phyloP scores from a whole-genome alignment of 2,329 filamentous ascomycete genomes.

The Scytalidium sp. region DNA sequence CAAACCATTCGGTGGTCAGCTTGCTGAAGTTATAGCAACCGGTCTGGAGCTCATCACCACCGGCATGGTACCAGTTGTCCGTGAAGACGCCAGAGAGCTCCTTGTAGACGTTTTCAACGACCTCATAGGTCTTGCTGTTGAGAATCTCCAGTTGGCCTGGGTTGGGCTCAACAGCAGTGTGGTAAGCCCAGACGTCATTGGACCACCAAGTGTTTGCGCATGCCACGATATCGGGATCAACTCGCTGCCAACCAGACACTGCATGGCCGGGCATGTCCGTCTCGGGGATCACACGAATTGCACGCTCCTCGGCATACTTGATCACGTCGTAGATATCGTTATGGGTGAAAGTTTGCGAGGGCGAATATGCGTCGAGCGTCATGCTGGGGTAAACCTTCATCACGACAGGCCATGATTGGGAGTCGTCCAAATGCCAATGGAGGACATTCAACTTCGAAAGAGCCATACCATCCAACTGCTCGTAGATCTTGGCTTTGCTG shows the following conservation, averaged over 20 bases:
- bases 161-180: constrained; percentile 59
- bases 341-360: constrained; percentile 62
- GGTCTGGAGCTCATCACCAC: constrained; percentile 70
- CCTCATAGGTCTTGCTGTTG: constrained; percentile 65
- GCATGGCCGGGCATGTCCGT: constrained; percentile 80
- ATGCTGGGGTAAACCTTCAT: constrained; percentile 71
- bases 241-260: constrained; percentile 54
- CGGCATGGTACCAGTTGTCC: constrained; percentile 78
- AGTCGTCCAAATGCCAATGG: constrained; percentile 77
- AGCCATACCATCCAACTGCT: constrained; percentile 70
- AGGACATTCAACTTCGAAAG: constrained; percentile 81
- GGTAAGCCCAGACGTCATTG: constrained; percentile 55
- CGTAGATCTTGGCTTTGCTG: constrained; percentile 64
- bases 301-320: constrained; percentile 63
- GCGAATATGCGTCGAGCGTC: constrained; percentile 70
- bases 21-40: constrained; percentile 57
- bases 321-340: constrained; percentile 65
- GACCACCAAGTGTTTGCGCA: constrained; percentile 59
- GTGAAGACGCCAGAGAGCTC: constrained; percentile 70
- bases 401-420: constrained; percentile 80
- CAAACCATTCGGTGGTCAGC: constrained; percentile 55
- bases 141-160: constrained; percentile 64
- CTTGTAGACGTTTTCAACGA: constrained; percentile 51
- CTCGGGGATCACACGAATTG: constrained; percentile 69
- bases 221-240: constrained; percentile 63